Base-by-base conservation (phyloP, 148 eudicot species). In the Nyssa sinensis region DNA sequence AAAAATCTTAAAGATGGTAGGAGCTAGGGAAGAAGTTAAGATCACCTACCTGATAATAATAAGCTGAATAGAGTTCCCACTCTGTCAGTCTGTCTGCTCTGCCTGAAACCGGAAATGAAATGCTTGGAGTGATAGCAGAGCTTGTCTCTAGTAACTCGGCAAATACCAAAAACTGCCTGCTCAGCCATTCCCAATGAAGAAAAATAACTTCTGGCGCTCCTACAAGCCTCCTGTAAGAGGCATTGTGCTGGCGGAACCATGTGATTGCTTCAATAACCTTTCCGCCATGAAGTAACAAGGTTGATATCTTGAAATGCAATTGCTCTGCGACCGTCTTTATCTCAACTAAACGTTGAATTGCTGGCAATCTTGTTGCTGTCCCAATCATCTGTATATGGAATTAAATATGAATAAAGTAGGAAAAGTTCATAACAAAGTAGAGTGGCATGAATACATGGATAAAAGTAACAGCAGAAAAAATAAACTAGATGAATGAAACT, bases 151-250 rank as follows among this genome's bases (percentile, higher is more conserved):
- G 82, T 44, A 95, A 85, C 77, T 95, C 97, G 25, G 98, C 99
- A 81, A 95, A 95, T 57, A 90, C 97, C 85, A 95, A 78, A 86
- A 85, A 95, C 72, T 95, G 99, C 75, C 97, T 86, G 88, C 98
- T 89, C 62, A 93, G 80, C 99, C 99, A 95, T 77, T 93, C 97
- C 99, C 99, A 95, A 69, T 95, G 98, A 82, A 91, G 88, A 84
- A 90, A 95, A 83, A 81, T 89, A 70, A 84, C 94, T 80, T 95
- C 94, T 62, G 93, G 81, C 19, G 82, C 83, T 76, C 99, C 99
- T 47, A 84, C 75, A 66, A 95, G 91, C 82, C 73, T 89, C 79
- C 82, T 86, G 77, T 93, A 95, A 78, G 89, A 79, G 78, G 77
- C 72, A 80, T 37, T 83, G 70, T 95, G 99, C 79, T 84, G 97